Evolutionary conservation across 1,284 basidiomycete species (phyloP), one percentile per base, ranked within the genome.

Genomic region (Apiotrichum veenhuisii): DNA sequence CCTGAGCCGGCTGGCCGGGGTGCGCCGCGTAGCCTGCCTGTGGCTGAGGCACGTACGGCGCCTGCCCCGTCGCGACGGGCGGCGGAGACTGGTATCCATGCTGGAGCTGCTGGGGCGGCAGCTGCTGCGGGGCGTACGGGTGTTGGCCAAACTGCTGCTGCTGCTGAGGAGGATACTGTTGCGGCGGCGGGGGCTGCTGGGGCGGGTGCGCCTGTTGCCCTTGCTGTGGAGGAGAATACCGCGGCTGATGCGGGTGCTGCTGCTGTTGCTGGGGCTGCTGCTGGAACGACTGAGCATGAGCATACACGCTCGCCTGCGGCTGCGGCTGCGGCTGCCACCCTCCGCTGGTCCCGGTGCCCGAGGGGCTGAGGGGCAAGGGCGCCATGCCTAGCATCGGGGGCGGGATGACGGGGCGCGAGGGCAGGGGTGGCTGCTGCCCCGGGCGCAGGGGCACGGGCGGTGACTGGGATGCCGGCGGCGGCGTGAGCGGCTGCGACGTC

Each of bases 401-500:
- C 0, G 34, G 22, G 22, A 49, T n/a, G 18, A 40, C 51, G 1
- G 63, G 63, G 5, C 63, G 58, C 41, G 61, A 55, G 8, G 64
- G 59, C 1, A 58, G 26, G 2, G 60, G 58, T 12, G 67, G 61
- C 22, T 54, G 50, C 43, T 63, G 54, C 1, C 51, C 58, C 5
- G 69, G 66, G 5, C 62, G 55, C 4, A 44, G 59, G 3, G 59
- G 61, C 10, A 59, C 52, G 17, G 57, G 57, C 17, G 60, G 66
- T 1, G 50, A 17, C n/a, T 44, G 38, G 2, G 25, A 14, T 3
- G 9, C 18, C 23, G 51, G 43, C 51, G 42, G 43, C 34, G 42
- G 42, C 17, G 43, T 34, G 20, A 36, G 34, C 34, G 27, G 9
- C 0, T 42, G 45, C 33, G 23, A 27, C 4, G 40, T 14, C 10